Conservation (phyloP, 192 early-diverging fungal species). For the Mortierella hygrophila region DNA sequence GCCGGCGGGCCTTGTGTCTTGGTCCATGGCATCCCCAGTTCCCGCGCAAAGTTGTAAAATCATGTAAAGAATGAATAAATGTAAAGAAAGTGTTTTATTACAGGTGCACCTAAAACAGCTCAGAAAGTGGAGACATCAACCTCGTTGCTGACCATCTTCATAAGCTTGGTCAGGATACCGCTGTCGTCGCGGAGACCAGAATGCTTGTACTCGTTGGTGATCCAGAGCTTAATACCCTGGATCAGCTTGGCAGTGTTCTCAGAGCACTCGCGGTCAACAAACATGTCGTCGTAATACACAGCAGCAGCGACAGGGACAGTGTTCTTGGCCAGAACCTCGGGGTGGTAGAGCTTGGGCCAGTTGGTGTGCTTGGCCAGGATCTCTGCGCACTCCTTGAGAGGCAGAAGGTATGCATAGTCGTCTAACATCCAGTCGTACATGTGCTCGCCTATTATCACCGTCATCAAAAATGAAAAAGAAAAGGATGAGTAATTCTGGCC, state of each 20-base stretch:
- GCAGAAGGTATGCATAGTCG: slow-evolving; percentile 72
- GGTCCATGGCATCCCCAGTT: slow-evolving; percentile 57
- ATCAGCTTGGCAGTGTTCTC: slow-evolving; percentile 67
- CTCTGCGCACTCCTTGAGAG: slow-evolving; percentile 68
- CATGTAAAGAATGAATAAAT: neutral
- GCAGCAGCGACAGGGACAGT: slow-evolving; percentile 71
- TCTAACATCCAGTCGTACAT: slow-evolving; percentile 83
- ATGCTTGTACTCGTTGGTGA: slow-evolving; percentile 79
- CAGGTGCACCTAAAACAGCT: neutral
- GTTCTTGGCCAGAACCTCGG: slow-evolving; percentile 59
- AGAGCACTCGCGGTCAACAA: slow-evolving; percentile 71
- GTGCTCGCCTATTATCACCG: slow-evolving; percentile 60
- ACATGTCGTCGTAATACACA: slow-evolving; percentile 81
- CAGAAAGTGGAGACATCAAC: slow-evolving; percentile 49
- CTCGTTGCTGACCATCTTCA: slow-evolving; percentile 68
- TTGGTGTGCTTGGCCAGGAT: slow-evolving; percentile 66
- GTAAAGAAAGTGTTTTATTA: neutral
- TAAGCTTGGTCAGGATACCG: slow-evolving; percentile 67
- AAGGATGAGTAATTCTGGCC: slow-evolving; percentile 14
- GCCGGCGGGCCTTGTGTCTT: slow-evolving; percentile 78
- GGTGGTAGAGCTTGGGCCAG: slow-evolving; percentile 72
- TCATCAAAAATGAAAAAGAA: neutral
- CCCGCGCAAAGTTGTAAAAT: slow-evolving; percentile 32
- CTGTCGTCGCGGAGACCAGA: slow-evolving; percentile 69
- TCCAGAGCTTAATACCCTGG: slow-evolving; percentile 70